A percentile compares a stretch with the other conserved stretches of the same genome.
Evolutionary conservation across 2,329 filamentous ascomycete species (phyloP).

Genomic region (Stachybotrys chartarum): DNA sequence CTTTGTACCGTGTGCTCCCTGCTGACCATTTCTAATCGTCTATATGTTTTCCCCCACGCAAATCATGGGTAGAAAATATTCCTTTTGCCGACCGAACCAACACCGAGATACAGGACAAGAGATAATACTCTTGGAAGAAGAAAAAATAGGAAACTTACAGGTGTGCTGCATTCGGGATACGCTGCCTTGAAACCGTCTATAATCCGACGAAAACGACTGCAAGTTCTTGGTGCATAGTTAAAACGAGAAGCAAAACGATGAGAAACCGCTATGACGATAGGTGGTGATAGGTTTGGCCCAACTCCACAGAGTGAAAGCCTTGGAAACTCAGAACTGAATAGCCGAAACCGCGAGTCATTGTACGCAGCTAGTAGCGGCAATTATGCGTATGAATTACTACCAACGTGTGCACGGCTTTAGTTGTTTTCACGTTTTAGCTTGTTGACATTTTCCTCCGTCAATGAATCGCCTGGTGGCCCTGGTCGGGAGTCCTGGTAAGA

Average conservation of each 20-base stretch:
- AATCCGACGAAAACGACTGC: too few relatives aligned
- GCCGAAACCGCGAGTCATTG: too few relatives aligned
- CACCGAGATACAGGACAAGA: not conserved
- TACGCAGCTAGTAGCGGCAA: too few relatives aligned
- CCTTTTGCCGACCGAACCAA: not conserved
- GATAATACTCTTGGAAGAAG: not conserved
- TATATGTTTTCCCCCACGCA: not conserved
- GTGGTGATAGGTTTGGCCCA: too few relatives aligned
- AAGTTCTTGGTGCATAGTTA: too few relatives aligned
- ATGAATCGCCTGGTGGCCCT: conserved; percentile 30
- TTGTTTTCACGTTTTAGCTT: conserved; percentile 31
- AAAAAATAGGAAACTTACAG: not conserved
- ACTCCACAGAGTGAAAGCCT: too few relatives aligned
- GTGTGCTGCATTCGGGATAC: too few relatives aligned
- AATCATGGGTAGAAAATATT: too few relatives aligned
- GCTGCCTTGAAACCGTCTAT: too few relatives aligned
- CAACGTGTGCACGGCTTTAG: not conserved
- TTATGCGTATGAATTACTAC: not conserved
- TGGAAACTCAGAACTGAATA: too few relatives aligned
- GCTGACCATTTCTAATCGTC: not conserved
- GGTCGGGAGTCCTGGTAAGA: conserved; percentile 24
- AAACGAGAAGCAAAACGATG: too few relatives aligned
- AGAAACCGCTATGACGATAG: too few relatives aligned
- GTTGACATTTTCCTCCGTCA: conserved; percentile 49
- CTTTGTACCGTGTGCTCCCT: not conserved